A percentile compares a stretch with the other conserved stretches of the same genome.
Conservation (phyloP, 177 flowering plant genomes). For the Tripterygium wilfordii region DNA sequence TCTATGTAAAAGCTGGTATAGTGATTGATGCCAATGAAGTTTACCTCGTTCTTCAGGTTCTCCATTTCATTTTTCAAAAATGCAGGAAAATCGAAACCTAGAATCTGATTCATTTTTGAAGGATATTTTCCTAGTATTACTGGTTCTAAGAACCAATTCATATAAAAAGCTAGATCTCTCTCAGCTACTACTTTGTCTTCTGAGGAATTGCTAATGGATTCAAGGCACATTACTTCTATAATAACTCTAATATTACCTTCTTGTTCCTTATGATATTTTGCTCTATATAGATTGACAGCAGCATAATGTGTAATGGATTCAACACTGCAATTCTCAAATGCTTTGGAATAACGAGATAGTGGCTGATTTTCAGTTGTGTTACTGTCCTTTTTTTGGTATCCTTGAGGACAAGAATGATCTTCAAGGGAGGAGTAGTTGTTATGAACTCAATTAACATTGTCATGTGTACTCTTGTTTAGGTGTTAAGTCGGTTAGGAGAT, state of each 20-base stretch:
- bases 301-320: no score
- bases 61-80: constrained; percentile 29
- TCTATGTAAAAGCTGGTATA: constrained; percentile 48
- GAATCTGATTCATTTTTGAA: constrained; percentile 38
- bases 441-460: no score
- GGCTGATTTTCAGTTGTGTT: no score
- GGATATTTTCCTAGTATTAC: constrained; percentile 64
- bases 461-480: no score
- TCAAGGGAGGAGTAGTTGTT: no score
- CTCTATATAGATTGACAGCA: no score
- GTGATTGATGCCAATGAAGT: constrained; percentile 77
- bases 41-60: constrained; percentile 30
- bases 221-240: constrained; percentile 42
- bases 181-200: constrained; percentile 41
- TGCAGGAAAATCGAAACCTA: constrained; percentile 42
- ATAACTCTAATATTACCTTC: constrained; percentile 59
- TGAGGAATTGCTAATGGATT: constrained; percentile 44
- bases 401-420: no score
- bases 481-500: no score
- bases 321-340: no score
- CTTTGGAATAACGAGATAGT: no score
- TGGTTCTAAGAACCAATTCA: constrained; percentile 65
- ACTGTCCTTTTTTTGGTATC: no score
- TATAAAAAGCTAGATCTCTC: constrained; percentile 46
- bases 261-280: constrained; percentile 57